These are phyloP conservation scores for Lasiodiplodia hormozganensis DNA, from an alignment of 2,329 filamentous ascomycete species.

Conservation along the genomic window DNA sequence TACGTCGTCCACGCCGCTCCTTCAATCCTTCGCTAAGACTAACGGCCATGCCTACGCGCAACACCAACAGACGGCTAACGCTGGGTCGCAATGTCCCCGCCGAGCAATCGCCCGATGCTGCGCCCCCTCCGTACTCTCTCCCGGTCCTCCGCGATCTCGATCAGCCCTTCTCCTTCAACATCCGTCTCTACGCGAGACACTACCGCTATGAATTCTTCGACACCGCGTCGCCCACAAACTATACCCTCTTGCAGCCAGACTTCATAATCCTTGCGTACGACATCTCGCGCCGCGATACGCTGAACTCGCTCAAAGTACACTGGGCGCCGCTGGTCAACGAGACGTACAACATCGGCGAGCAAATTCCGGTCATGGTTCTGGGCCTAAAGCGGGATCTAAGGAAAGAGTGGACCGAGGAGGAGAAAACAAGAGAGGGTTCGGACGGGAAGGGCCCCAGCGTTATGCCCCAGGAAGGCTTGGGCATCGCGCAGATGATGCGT, in stretches of 20 bases:
- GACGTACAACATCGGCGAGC: constrained; percentile 61
- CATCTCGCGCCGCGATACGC: constrained; percentile 59
- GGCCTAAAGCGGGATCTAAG: constrained; percentile 66
- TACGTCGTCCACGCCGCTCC: constrained; percentile 48
- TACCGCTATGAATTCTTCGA: constrained; percentile 65
- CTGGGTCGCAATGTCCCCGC: constrained; percentile 40
- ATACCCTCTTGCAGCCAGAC: constrained; percentile 60
- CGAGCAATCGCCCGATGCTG: constrained; percentile 37
- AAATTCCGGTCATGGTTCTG: constrained; percentile 64
- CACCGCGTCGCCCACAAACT: constrained; percentile 63
- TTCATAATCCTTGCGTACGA: constrained; percentile 66
- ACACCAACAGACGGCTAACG: constrained; percentile 34
- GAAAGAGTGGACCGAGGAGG: constrained; percentile 41
- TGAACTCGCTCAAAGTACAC: constrained; percentile 54
- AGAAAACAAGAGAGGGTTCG: constrained; percentile 32
- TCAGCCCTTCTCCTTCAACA: constrained; percentile 66
- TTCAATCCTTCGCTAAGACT: not conserved
- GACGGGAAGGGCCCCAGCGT: constrained; percentile 47
- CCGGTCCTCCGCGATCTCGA: constrained; percentile 60
- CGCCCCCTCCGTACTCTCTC: constrained; percentile 45
- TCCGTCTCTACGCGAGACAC: constrained; percentile 61
- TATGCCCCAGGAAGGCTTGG: constrained; percentile 58
- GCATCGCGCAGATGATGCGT: constrained; percentile 63
- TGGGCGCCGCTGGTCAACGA: constrained; percentile 55
- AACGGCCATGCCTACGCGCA: not conserved